phyloP scores from a whole-genome alignment of 176 grass and related monocot species.

The Carex cristatella region DNA sequence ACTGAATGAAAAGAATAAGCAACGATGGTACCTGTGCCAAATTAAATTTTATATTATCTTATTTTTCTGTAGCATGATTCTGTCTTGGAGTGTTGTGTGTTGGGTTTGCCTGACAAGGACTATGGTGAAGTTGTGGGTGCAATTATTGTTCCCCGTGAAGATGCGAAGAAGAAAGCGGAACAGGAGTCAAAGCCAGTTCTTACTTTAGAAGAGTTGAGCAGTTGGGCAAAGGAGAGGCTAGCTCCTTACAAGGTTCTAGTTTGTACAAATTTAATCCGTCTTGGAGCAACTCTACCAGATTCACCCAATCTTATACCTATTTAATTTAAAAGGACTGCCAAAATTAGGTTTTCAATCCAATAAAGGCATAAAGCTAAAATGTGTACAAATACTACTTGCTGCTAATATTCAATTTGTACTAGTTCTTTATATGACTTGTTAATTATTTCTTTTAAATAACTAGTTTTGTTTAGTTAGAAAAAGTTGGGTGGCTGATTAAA shows the following conservation, averaged over 20 bases:
- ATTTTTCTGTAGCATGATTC: conserved; percentile 46
- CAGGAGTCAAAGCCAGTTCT: conserved; percentile 47
- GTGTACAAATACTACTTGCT: neutral
- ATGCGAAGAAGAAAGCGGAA: conserved; percentile 39
- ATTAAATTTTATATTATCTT: conserved; percentile 7
- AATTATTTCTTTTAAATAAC: neutral
- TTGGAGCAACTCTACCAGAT: neutral
- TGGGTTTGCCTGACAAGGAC: conserved; percentile 71
- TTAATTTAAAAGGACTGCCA: neutral
- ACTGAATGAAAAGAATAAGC: conserved; percentile 3
- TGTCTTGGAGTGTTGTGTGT: conserved; percentile 68
- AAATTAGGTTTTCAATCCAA: neutral
- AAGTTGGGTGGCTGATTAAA: neutral
- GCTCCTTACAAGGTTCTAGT: conserved; percentile 91
- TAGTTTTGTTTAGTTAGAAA: conserved; percentile 12
- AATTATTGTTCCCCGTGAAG: conserved; percentile 70
- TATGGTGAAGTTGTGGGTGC: conserved; percentile 83
- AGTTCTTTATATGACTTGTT: neutral
- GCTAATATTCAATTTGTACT: neutral
- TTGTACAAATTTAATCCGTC: neutral
- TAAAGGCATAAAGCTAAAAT: neutral
- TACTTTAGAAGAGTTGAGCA: conserved; percentile 58
- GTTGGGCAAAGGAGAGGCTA: conserved; percentile 84
- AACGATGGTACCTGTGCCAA: neutral
- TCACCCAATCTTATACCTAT: neutral